These are phyloP conservation scores for Trichoderma endophyticum DNA, from an alignment of 2,329 filamentous ascomycete genomes.

Conservation along the genomic window DNA sequence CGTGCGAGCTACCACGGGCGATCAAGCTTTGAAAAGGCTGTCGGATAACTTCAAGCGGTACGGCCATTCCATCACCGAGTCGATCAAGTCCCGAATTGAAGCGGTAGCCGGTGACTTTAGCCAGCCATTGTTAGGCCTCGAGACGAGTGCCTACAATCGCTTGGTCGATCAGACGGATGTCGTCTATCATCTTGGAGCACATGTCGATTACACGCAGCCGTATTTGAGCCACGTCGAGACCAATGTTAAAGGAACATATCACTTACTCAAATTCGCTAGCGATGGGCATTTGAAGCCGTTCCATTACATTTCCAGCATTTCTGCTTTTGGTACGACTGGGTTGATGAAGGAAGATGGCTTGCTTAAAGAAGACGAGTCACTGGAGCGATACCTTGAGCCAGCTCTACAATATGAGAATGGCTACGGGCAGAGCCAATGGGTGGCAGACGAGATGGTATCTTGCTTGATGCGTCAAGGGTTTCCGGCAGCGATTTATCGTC, in stretches of 20 bases:
- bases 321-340: background rate
- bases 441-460: slow-evolving; percentile 7
- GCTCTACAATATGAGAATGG: background rate
- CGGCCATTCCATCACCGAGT: background rate
- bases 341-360: background rate
- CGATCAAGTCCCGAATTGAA: background rate
- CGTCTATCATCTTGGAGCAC: background rate
- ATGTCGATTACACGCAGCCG: background rate
- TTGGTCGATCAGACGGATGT: background rate
- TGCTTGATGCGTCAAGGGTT: background rate
- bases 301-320: background rate
- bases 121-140: background rate
- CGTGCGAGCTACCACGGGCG: background rate
- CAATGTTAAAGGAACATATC: background rate
- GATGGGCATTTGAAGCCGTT: background rate
- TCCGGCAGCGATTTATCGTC: background rate
- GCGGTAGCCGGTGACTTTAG: background rate
- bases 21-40: background rate
- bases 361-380: background rate
- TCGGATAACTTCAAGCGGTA: background rate
- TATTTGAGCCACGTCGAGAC: background rate
- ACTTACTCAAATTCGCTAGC: background rate
- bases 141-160: background rate
- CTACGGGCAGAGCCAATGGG: slow-evolving; percentile 10
- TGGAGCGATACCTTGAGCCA: background rate